These are phyloP conservation scores for Saccharomycopsis capsularis DNA, from an alignment of 805 yeast species.

Conservation along the genomic window DNA sequence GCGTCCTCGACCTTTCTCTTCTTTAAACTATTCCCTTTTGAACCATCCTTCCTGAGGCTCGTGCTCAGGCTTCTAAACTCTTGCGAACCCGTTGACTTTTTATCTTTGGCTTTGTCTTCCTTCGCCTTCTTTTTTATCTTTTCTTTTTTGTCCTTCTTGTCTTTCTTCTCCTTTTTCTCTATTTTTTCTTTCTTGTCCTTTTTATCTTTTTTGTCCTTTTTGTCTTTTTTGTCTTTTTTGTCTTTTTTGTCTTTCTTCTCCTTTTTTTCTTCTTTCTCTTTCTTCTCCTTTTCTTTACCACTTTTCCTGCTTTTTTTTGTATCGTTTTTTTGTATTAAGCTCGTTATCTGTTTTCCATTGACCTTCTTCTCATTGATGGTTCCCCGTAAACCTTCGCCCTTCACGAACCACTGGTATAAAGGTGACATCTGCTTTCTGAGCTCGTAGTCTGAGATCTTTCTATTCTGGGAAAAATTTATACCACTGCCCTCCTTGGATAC, in stretches of 20 bases:
- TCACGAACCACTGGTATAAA: slow-evolving; percentile 76
- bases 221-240: slow-evolving; percentile 26
- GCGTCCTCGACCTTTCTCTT: neutral
- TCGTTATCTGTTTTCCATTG: slow-evolving; percentile 22
- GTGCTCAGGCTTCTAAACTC: neutral
- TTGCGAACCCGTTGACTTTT: slow-evolving; percentile 10
- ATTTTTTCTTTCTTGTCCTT: slow-evolving; percentile 25
- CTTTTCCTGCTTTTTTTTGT: slow-evolving; percentile 14
- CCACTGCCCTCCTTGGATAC: slow-evolving; percentile 25
- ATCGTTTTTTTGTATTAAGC: slow-evolving; percentile 14
- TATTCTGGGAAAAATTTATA: slow-evolving; percentile 50
- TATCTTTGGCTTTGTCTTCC: slow-evolving; percentile 22
- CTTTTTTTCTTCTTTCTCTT: slow-evolving; percentile 30
- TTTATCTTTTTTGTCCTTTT: slow-evolving; percentile 27
- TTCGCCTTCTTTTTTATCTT: slow-evolving; percentile 24
- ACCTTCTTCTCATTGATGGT: slow-evolving; percentile 35
- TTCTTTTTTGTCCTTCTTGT: slow-evolving; percentile 13
- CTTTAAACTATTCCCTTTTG: neutral
- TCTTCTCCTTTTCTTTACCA: slow-evolving; percentile 23
- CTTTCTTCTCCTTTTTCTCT: slow-evolving; percentile 21
- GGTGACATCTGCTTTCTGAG: slow-evolving; percentile 56
- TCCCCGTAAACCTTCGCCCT: slow-evolving; percentile 80
- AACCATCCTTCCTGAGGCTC: neutral
- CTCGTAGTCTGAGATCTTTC: slow-evolving; percentile 39
- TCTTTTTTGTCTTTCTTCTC: slow-evolving; percentile 26